These are phyloP conservation scores for Metarhizium robertsii DNA, from an alignment of 2,329 filamentous ascomycete species.

Conservation along the genomic window DNA sequence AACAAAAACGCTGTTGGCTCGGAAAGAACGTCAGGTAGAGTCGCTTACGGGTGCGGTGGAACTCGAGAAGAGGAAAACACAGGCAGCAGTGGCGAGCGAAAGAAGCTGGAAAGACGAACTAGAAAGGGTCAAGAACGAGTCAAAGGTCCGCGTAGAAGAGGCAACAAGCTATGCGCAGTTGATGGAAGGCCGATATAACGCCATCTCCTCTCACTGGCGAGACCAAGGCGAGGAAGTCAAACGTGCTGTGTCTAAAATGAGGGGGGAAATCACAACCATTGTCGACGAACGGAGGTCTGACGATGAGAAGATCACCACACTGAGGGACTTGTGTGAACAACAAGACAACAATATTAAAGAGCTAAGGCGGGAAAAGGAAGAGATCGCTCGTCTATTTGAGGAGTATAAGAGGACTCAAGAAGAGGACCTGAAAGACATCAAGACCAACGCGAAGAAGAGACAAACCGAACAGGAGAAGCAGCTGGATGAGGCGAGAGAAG, in stretches of 20 bases:
- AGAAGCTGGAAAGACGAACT: slow-evolving; percentile 53
- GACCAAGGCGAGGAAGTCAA: slow-evolving; percentile 56
- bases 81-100: slow-evolving; percentile 50
- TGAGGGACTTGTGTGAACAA: slow-evolving; percentile 64
- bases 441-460: slow-evolving; percentile 43
- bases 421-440: slow-evolving; percentile 48
- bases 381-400: slow-evolving; percentile 50
- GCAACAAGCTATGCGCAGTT: slow-evolving; percentile 56
- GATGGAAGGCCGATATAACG: slow-evolving; percentile 61
- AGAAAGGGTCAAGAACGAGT: slow-evolving; percentile 50
- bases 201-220: slow-evolving; percentile 56
- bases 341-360: slow-evolving; percentile 59
- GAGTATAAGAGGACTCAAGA: slow-evolving; percentile 57
- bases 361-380: slow-evolving; percentile 50
- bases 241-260: slow-evolving; percentile 38
- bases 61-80: slow-evolving; percentile 51
- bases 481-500: slow-evolving; percentile 48
- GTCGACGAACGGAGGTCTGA: slow-evolving; percentile 48
- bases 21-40: slow-evolving; percentile 68
- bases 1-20: slow-evolving; percentile 59
- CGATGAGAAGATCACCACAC: slow-evolving; percentile 52
- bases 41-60: slow-evolving; percentile 56
- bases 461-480: slow-evolving; percentile 53
- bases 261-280: slow-evolving; percentile 44
- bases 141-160: slow-evolving; percentile 54